phyloP scores from a whole-genome alignment of 1,139 yeast species.

The Zygosaccharomyces sapae region DNA sequence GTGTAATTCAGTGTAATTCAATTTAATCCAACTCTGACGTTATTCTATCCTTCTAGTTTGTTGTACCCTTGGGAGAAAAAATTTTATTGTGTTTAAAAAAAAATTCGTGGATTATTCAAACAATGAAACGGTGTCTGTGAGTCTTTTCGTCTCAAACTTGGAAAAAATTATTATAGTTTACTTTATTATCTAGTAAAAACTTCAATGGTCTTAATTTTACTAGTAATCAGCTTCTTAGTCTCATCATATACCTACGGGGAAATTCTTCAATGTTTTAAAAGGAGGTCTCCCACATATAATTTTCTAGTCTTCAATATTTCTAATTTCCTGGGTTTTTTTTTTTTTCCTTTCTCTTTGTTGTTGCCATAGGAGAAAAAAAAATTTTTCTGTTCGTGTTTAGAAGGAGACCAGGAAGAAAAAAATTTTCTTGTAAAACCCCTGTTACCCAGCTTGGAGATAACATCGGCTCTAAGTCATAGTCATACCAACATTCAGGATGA shows the following conservation, averaged over 20 bases:
- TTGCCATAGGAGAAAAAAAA: background rate
- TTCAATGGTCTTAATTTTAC: no score
- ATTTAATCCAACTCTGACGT: no score
- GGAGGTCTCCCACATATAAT: conserved; percentile 3
- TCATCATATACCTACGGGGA: conserved; percentile 1
- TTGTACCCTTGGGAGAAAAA: background rate
- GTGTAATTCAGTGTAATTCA: no score
- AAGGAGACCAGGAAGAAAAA: no score
- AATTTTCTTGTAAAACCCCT: no score
- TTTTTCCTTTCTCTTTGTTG: background rate
- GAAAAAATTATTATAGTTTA: background rate
- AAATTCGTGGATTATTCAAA: conserved; percentile 2
- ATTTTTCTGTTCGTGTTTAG: no score
- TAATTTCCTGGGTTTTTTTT: conserved; percentile 1
- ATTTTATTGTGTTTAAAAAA: background rate
- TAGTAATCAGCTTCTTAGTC: background rate
- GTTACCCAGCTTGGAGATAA: no score
- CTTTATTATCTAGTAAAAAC: no score
- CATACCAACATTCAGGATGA: no score
- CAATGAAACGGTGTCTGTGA: background rate
- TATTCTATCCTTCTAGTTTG: no score
- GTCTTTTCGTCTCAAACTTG: conserved; percentile 1
- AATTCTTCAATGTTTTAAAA: background rate
- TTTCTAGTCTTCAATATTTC: background rate
- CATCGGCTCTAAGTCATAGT: no score